Evolutionary conservation across 345 rosid species (phyloP).

Genomic region (Jatropha curcas): DNA sequence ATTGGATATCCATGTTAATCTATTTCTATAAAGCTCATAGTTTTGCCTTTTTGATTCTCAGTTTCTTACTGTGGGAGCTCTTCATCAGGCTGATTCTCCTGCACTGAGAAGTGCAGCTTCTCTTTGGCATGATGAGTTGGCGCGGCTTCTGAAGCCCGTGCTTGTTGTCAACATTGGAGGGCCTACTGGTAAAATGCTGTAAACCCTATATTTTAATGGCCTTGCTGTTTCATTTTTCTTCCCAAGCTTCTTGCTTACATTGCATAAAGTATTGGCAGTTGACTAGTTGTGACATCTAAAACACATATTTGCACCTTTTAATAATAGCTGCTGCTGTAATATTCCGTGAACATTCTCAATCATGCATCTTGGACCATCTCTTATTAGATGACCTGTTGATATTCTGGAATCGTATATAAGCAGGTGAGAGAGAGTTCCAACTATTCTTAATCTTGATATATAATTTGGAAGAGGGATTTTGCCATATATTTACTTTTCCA

Average conservation of each 20-base stretch:
- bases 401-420: background rate
- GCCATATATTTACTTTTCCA: too few species aligned
- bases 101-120: slow-evolving; percentile 24
- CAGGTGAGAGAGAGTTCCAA: background rate
- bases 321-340: background rate
- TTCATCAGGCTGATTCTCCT: slow-evolving; percentile 24
- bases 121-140: slow-evolving; percentile 24
- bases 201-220: background rate
- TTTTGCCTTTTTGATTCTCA: slow-evolving; percentile 20
- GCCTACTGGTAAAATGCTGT: slow-evolving; percentile 24
- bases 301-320: background rate
- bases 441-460: too few species aligned
- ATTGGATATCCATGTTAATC: background rate
- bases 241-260: background rate
- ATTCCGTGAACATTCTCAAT: background rate
- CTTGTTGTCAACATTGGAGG: slow-evolving; percentile 39
- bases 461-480: too few species aligned
- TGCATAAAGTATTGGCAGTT: background rate
- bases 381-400: slow-evolving; percentile 1
- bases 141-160: slow-evolving; percentile 28
- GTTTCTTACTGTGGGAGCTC: slow-evolving; percentile 33
- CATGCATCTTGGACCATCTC: background rate
- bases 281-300: background rate
- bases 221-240: background rate
- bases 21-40: slow-evolving; percentile 18